Evolutionary conservation across 768 basidiomycete species (phyloP), one percentile per base, ranked within the genome.

Genomic region (Podaxis pistillaris): DNA sequence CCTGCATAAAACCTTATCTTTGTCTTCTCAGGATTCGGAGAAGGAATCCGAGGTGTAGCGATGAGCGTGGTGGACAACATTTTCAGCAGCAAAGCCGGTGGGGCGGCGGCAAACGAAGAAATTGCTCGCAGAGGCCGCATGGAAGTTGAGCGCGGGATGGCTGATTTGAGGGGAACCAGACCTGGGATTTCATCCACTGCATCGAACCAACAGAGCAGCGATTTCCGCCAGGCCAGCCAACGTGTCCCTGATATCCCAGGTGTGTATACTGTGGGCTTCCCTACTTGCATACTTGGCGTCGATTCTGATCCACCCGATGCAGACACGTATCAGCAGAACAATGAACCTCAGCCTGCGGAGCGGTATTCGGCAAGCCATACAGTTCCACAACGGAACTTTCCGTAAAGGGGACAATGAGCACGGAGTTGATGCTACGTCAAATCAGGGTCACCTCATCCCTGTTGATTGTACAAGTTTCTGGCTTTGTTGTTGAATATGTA

Each of bases 21-120:
- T 57, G 38, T 26, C 19, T 41, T 11, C 46, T 15, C 62, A 80
- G 83, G 83, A 2, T 30, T 78, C 1, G 79, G 81, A 6, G 82
- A 84, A 40, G 76, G 71, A 47, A 60, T 83, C 4, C 76, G 81
- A 26, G 83, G 83, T 6, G 75, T 79, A 0, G 62, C 74, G 8
- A 66, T 82, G 51, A 76, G 77, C 11, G 75, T 76, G 2, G 63
- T 81, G 9, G 81, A 83, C 58, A 70, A 71, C 1, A 40, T 75
- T 9, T 66, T 73, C 1, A 68, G 71, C 4, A 65, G 71, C 12
- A 68, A 69, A 0, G 69, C 68, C 4, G 62, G 67, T 5, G 71
- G 36, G 13, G 46, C 30, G 5, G 11, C 6, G 0, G 33, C 69
- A 15, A 71, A 82, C 5, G 76, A 77, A 3, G 76, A 77, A 2